phyloP scores from a whole-genome alignment of 345 rosid species.

The Raphanus sativus region DNA sequence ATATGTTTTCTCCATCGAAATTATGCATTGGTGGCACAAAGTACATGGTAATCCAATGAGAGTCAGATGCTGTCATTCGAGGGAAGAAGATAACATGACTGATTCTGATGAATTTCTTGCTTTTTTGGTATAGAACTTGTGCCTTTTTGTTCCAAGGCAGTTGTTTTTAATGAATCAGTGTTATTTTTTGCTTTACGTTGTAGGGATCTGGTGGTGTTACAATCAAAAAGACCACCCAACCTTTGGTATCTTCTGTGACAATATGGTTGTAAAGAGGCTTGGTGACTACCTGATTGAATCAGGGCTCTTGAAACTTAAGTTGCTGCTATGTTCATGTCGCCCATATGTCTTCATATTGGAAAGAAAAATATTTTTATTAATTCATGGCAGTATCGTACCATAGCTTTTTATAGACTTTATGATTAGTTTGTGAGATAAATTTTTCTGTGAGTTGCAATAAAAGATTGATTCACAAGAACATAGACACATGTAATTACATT shows the following conservation, averaged over 20 bases:
- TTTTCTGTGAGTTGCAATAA: neutral
- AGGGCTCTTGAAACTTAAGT: slow-evolving; percentile 45
- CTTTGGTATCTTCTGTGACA: slow-evolving; percentile 64
- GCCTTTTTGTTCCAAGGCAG: neutral
- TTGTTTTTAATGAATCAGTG: neutral
- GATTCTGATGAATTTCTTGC: neutral
- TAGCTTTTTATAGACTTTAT: neutral
- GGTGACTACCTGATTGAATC: slow-evolving; percentile 81
- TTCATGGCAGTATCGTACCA: slow-evolving; percentile 5
- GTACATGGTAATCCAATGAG: slow-evolving; percentile 91
- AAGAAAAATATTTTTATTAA: slow-evolving; percentile 11
- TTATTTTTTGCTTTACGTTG: neutral
- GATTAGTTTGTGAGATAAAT: neutral
- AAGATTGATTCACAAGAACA: neutral
- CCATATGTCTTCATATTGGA: slow-evolving; percentile 17
- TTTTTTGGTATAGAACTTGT: neutral
- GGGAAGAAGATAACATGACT: slow-evolving; percentile 68
- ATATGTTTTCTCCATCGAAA: slow-evolving; percentile 62
- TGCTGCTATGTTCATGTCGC: neutral
- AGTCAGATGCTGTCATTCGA: slow-evolving; percentile 75
- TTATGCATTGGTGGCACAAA: slow-evolving; percentile 67
- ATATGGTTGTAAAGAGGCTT: slow-evolving; percentile 81
- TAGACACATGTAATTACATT: neutral
- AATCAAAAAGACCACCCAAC: slow-evolving; percentile 63
- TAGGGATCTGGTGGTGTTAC: slow-evolving; percentile 84